phyloP scores from a whole-genome alignment of 352 stramenopile species.

The Phytophthora crassamura region DNA sequence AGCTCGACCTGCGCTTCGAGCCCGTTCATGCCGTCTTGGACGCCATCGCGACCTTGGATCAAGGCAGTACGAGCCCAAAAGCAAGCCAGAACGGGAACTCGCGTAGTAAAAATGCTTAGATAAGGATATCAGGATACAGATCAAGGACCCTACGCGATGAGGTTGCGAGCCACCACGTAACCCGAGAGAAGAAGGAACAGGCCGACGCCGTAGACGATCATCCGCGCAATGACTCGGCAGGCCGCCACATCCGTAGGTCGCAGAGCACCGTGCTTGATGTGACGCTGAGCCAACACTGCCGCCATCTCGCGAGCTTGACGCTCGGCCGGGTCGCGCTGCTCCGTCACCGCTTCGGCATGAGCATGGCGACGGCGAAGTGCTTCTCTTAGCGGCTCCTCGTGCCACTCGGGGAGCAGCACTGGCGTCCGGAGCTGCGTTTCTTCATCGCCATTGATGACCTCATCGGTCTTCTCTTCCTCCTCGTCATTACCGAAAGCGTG shows the following conservation, averaged over 20 bases:
- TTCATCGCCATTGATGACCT: conserved; percentile 23
- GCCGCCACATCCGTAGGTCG: conserved; percentile 49
- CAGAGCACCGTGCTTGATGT: conserved; percentile 46
- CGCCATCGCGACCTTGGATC: conserved; percentile 42
- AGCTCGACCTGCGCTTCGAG: conserved; percentile 63
- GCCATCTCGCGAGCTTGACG: conserved; percentile 61
- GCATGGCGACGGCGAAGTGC: conserved; percentile 64
- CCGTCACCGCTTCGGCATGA: conserved; percentile 29
- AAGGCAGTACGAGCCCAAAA: conserved; percentile 3
- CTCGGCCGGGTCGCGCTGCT: conserved; percentile 49
- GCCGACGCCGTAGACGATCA: conserved; percentile 52
- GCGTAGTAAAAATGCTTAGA: neutral
- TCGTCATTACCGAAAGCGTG: conserved; percentile 54
- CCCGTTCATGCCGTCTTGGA: conserved; percentile 47
- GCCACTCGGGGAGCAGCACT: conserved; percentile 69
- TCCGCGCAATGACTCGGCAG: conserved; percentile 52
- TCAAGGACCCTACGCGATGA: conserved; percentile 26
- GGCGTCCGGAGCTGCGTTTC: conserved; percentile 11
- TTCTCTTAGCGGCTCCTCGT: conserved; percentile 52
- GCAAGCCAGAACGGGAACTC: neutral
- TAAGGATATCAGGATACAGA: conserved; percentile 22
- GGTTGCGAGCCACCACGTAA: conserved; percentile 33
- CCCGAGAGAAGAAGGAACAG: conserved; percentile 46
- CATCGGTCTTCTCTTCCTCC: conserved; percentile 41
- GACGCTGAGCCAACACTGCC: conserved; percentile 50